Percentiles rank a stretch among this genome's conserved stretches.
phyloP scores from a whole-genome alignment of 2,329 filamentous ascomycete genomes.

The Fusarium sp. region DNA sequence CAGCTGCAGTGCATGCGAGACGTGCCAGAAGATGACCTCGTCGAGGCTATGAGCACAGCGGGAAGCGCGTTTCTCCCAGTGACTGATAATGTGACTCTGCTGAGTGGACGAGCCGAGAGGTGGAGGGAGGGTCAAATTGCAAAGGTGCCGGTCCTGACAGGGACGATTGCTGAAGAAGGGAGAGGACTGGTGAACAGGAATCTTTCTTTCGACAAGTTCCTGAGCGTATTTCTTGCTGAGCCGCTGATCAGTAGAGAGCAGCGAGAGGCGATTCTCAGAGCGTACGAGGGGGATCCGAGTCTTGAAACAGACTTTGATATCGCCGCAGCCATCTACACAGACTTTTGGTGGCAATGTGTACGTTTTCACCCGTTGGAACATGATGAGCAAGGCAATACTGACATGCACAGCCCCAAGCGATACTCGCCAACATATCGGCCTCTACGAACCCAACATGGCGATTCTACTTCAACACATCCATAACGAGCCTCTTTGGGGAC shows the following conservation, averaged over 20 bases:
- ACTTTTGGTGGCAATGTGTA: slow-evolving; percentile 44
- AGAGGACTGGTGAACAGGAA: slow-evolving; percentile 36
- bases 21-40: slow-evolving; percentile 22
- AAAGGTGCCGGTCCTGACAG: slow-evolving; percentile 40
- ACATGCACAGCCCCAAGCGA: slow-evolving; percentile 38
- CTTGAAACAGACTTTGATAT: slow-evolving; percentile 40
- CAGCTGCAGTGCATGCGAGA: slow-evolving; percentile 39
- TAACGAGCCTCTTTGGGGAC: slow-evolving; percentile 29
- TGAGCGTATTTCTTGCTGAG: slow-evolving; percentile 24
- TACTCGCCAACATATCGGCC: slow-evolving; percentile 36
- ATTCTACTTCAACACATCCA: slow-evolving; percentile 42
- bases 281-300: slow-evolving; percentile 24
- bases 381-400: background rate
- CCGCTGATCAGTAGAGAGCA: slow-evolving; percentile 19
- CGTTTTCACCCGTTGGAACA: slow-evolving; percentile 10
- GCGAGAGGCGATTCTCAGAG: slow-evolving; percentile 21
- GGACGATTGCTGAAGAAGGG: slow-evolving; percentile 42
- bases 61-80: slow-evolving; percentile 24
- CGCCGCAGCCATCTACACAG: slow-evolving; percentile 41
- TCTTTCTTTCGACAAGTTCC: slow-evolving; percentile 34
- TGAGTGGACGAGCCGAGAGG: slow-evolving; percentile 19
- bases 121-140: slow-evolving; percentile 33
- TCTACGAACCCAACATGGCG: slow-evolving; percentile 40
- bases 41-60: slow-evolving; percentile 17
- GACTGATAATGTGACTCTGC: slow-evolving; percentile 35